phyloP scores from a whole-genome alignment of 306 rosid genomes.

The Vicia faba region DNA sequence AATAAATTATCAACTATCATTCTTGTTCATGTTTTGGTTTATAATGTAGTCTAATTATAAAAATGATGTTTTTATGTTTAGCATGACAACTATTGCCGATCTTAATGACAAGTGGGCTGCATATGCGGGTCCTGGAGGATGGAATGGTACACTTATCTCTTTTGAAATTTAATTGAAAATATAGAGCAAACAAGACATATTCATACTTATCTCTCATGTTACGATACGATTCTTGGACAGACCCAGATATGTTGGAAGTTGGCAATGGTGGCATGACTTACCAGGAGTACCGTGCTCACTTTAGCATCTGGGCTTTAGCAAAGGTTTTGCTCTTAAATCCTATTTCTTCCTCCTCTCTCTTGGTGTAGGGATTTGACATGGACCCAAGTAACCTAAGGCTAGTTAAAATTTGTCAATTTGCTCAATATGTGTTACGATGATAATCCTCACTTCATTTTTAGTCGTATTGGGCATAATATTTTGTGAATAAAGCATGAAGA shows the following conservation, averaged over 20 bases:
- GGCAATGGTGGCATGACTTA: slow-evolving; percentile 98
- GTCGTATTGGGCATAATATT: slow-evolving; percentile 7
- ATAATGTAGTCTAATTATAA: slow-evolving; percentile 33
- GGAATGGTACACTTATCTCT: slow-evolving; percentile 76
- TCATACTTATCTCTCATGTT: slow-evolving; percentile 34
- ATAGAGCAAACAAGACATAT: slow-evolving; percentile 29
- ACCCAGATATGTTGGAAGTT: slow-evolving; percentile 99
- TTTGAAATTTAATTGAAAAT: slow-evolving; percentile 27
- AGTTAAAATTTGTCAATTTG: slow-evolving; percentile 20
- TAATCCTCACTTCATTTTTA: slow-evolving; percentile 4
- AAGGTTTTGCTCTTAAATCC: slow-evolving; percentile 56
- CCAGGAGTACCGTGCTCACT: slow-evolving; percentile 88
- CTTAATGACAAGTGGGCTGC: slow-evolving; percentile 94
- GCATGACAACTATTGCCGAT: slow-evolving; percentile 93
- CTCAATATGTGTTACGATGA: slow-evolving; percentile 22
- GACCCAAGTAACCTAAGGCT: background rate
- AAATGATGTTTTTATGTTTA: slow-evolving; percentile 44
- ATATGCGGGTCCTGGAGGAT: slow-evolving; percentile 99
- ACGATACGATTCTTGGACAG: slow-evolving; percentile 46
- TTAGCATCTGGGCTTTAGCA: slow-evolving; percentile 97
- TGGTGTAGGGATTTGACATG: background rate
- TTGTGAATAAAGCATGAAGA: slow-evolving; percentile 30
- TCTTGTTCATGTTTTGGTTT: slow-evolving; percentile 26
- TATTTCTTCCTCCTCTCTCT: background rate
- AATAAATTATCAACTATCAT: slow-evolving; percentile 18